A percentile compares a stretch with the other conserved stretches of the same genome.
phyloP scores from a whole-genome alignment of 2,329 filamentous ascomycete species.

The Colletotrichum higginsianum region DNA sequence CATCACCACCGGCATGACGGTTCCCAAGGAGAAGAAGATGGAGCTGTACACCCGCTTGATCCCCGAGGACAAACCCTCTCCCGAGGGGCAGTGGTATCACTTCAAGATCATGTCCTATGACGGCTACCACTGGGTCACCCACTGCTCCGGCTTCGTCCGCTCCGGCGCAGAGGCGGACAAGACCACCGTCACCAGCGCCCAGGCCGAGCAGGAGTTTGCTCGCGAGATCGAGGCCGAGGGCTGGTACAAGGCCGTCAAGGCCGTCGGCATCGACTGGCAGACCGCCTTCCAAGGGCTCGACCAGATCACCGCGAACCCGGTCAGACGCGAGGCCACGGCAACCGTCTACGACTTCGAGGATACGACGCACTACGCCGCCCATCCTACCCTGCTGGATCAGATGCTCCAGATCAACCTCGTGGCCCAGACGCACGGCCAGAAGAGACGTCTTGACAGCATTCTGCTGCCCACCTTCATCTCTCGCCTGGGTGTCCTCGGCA shows the following conservation, averaged over 20 bases:
- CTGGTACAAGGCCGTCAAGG: slow-evolving; percentile 32
- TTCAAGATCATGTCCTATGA: slow-evolving; percentile 52
- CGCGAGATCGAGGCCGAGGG: slow-evolving; percentile 17
- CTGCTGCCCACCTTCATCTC: slow-evolving; percentile 29
- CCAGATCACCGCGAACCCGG: slow-evolving; percentile 22
- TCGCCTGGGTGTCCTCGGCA: slow-evolving; percentile 3
- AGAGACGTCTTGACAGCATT: slow-evolving; percentile 11
- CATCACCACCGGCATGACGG: slow-evolving; percentile 48
- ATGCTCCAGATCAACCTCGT: slow-evolving; percentile 33
- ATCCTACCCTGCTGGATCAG: slow-evolving; percentile 30
- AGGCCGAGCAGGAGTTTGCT: slow-evolving; percentile 14
- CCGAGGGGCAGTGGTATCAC: slow-evolving; percentile 49
- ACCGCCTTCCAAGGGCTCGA: slow-evolving; percentile 27
- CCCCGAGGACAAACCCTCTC: slow-evolving; percentile 14
- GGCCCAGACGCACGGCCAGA: slow-evolving; percentile 19
- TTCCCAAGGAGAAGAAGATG: slow-evolving; percentile 47
- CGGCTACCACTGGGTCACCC: slow-evolving; percentile 48
- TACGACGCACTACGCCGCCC: slow-evolving; percentile 26
- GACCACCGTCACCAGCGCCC: slow-evolving; percentile 1
- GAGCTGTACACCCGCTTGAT: slow-evolving; percentile 53
- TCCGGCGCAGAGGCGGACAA: slow-evolving; percentile 16
- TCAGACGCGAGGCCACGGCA: slow-evolving; percentile 6
- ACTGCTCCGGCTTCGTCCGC: slow-evolving; percentile 44
- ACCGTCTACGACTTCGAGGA: slow-evolving; percentile 37
- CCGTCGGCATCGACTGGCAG: slow-evolving; percentile 32